Conservation (phyloP, 225 moss, liverwort and hornwort species). For the Polytrichum formosum region DNA sequence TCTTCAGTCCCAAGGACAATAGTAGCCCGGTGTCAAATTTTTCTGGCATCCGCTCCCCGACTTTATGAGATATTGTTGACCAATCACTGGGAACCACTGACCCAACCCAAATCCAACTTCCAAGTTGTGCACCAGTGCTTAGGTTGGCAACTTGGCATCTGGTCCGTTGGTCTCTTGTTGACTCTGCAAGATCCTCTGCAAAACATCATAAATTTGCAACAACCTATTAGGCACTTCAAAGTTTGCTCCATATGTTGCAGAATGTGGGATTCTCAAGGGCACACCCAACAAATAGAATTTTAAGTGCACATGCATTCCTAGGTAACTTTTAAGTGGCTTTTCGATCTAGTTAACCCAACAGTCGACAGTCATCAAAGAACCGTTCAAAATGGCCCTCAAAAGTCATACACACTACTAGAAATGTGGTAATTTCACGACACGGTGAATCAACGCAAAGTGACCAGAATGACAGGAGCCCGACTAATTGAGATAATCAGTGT, state of each 20-base stretch:
- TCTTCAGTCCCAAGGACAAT: slow-evolving; percentile 48
- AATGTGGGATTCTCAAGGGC: background rate
- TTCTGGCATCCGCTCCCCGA: slow-evolving; percentile 30
- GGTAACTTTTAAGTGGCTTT: background rate
- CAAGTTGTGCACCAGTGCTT: background rate
- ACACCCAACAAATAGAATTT: background rate
- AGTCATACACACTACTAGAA: too few relatives aligned
- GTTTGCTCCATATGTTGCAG: background rate
- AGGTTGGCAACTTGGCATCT: slow-evolving; percentile 20
- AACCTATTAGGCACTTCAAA: too few relatives aligned
- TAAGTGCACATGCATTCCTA: background rate
- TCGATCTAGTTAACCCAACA: background rate
- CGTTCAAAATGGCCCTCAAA: too few relatives aligned
- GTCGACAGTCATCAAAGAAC: background rate
- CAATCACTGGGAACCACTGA: slow-evolving; percentile 17
- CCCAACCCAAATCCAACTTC: slow-evolving; percentile 19
- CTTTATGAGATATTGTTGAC: slow-evolving; percentile 27
- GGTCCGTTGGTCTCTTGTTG: background rate
- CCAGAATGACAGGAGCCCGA: too few relatives aligned
- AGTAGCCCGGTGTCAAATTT: slow-evolving; percentile 11
- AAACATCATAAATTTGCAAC: background rate
- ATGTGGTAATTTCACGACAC: too few relatives aligned
- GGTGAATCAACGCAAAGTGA: too few relatives aligned
- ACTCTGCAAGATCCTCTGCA: slow-evolving; percentile 30
- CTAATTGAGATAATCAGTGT: too few relatives aligned